Evolutionary conservation across 2,329 filamentous ascomycete species (phyloP).

Genomic region (Grosmannia huntii): DNA sequence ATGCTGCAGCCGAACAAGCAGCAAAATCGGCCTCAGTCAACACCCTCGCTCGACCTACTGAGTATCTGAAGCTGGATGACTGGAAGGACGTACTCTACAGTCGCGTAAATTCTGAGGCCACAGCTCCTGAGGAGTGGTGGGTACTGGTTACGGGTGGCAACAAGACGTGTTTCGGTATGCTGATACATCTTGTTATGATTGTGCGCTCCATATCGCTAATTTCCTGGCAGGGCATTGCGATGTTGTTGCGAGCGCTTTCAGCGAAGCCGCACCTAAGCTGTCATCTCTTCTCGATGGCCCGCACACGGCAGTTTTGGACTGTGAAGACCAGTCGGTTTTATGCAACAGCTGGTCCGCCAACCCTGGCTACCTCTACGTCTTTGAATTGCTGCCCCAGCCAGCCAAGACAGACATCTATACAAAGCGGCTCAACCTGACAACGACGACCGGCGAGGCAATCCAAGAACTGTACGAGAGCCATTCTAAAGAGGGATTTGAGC

Average conservation of each 20-base stretch:
- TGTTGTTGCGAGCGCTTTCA: constrained; percentile 50
- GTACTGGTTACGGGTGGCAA: constrained; percentile 63
- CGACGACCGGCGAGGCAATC: constrained; percentile 51
- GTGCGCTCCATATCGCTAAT: not conserved
- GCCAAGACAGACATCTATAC: constrained; percentile 51
- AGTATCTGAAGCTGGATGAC: constrained; percentile 52
- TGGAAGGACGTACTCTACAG: constrained; percentile 57
- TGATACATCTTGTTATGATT: not conserved
- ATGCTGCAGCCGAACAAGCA: constrained; percentile 9
- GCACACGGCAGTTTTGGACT: constrained; percentile 58
- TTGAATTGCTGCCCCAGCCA: constrained; percentile 53
- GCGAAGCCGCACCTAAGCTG: constrained; percentile 53
- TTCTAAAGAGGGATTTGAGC: constrained; percentile 25
- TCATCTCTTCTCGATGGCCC: constrained; percentile 47
- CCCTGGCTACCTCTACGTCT: constrained; percentile 52
- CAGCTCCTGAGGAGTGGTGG: constrained; percentile 62
- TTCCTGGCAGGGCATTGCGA: constrained; percentile 45
- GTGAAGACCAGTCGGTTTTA: constrained; percentile 60
- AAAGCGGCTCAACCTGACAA: constrained; percentile 57
- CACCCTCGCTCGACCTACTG: constrained; percentile 30
- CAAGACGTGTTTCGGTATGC: constrained; percentile 58
- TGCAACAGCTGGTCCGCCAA: constrained; percentile 62
- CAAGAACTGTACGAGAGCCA: constrained; percentile 43
- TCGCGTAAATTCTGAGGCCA: constrained; percentile 44
- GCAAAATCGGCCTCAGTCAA: constrained; percentile 16